Percentiles rank a stretch among this genome's conserved stretches.
Conservation (phyloP, 2,329 filamentous ascomycete species). For the Chrysoporthe austroafricana region DNA sequence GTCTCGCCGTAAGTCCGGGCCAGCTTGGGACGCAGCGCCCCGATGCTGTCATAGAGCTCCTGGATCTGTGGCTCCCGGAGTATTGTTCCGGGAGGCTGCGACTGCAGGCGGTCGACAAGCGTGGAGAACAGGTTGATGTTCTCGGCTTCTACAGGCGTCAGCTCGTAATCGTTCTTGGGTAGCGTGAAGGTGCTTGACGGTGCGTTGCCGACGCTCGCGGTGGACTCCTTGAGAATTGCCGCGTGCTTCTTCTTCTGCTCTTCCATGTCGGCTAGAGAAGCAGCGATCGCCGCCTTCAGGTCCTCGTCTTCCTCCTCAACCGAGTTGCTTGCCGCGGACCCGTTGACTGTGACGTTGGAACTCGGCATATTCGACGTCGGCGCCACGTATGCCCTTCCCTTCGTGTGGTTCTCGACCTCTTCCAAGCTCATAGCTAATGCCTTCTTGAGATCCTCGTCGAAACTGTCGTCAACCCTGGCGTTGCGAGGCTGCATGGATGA, state of each 20-base stretch:
- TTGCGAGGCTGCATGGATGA: slow-evolving; percentile 84
- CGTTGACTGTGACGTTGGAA: slow-evolving; percentile 41
- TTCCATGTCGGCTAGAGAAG: slow-evolving; percentile 95
- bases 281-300: slow-evolving; percentile 91
- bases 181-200: slow-evolving; percentile 59
- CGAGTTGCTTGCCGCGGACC: slow-evolving; percentile 41
- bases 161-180: slow-evolving; percentile 91
- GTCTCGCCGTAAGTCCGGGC: slow-evolving; percentile 96
- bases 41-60: slow-evolving; percentile 96
- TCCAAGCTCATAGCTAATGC: slow-evolving; percentile 97
- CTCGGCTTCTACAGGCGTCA: slow-evolving; percentile 91
- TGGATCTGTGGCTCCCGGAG: slow-evolving; percentile 97
- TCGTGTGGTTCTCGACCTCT: slow-evolving; percentile 77
- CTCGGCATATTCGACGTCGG: slow-evolving; percentile 47
- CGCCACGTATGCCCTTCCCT: slow-evolving; percentile 67
- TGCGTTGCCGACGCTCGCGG: slow-evolving; percentile 55
- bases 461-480: slow-evolving; percentile 84
- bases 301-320: slow-evolving; percentile 88
- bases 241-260: slow-evolving; percentile 94
- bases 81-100: slow-evolving; percentile 93
- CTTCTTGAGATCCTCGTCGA: slow-evolving; percentile 92
- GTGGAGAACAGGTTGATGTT: slow-evolving; percentile 97
- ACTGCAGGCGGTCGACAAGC: slow-evolving; percentile 89
- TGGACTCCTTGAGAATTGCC: slow-evolving; percentile 73
- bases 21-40: slow-evolving; percentile 88